phyloP scores from a whole-genome alignment of 345 rosid species.

The Trapa incisa region DNA sequence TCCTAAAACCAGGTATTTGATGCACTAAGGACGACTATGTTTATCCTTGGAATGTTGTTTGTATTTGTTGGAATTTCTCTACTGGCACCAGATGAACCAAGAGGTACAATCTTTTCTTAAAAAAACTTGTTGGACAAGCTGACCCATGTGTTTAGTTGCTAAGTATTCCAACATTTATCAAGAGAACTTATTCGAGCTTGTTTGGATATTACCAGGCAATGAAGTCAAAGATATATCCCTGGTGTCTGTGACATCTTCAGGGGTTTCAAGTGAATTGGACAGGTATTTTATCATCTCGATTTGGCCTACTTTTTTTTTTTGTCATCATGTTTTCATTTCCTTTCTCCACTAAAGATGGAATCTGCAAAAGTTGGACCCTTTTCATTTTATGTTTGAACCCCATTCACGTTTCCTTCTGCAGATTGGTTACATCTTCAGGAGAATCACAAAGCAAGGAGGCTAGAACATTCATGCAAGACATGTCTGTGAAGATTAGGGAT shows the following conservation, averaged over 20 bases:
- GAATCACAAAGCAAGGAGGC: slow-evolving; percentile 46
- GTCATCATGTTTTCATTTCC: neutral
- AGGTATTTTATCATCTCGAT: slow-evolving; percentile 26
- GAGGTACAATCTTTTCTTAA: slow-evolving; percentile 25
- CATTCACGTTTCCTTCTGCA: slow-evolving; percentile 5
- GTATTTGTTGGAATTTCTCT: slow-evolving; percentile 85
- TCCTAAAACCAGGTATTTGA: slow-evolving; percentile 56
- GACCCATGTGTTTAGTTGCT: too few species aligned
- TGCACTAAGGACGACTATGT: slow-evolving; percentile 89
- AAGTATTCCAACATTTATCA: too few species aligned
- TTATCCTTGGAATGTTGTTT: slow-evolving; percentile 74
- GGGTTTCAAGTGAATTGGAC: slow-evolving; percentile 48
- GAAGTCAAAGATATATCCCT: slow-evolving; percentile 59
- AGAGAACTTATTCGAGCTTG: neutral
- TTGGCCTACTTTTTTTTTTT: too few species aligned
- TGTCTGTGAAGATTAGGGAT: slow-evolving; percentile 36
- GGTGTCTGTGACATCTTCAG: slow-evolving; percentile 40
- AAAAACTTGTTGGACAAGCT: neutral
- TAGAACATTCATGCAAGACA: slow-evolving; percentile 48
- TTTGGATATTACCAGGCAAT: slow-evolving; percentile 33
- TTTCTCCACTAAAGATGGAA: neutral
- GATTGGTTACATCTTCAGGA: slow-evolving; percentile 26
- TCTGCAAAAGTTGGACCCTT: neutral
- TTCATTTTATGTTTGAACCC: neutral
- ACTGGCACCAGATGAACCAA: slow-evolving; percentile 89